A percentile compares a stretch with the other conserved stretches of the same genome.
These are phyloP conservation scores for Opeltia flavorubescens DNA, from an alignment of 495 filamentous ascomycete species.

Conservation along the genomic window DNA sequence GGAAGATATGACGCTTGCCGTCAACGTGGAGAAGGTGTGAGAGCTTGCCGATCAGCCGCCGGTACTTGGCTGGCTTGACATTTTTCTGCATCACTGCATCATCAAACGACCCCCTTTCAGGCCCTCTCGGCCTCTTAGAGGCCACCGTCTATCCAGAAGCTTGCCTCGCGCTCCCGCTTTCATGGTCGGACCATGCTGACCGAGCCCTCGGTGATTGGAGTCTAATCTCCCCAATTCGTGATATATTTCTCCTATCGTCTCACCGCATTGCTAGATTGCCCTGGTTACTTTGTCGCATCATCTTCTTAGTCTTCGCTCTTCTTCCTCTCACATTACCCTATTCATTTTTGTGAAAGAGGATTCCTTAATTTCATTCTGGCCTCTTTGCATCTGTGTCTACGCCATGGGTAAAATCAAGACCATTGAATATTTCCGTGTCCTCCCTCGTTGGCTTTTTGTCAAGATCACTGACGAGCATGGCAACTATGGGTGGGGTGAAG, in stretches of 20 bases:
- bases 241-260: background rate
- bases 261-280: constrained; percentile 2
- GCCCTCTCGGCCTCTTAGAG: background rate
- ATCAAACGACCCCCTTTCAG: background rate
- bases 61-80: background rate
- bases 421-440: constrained; percentile 63
- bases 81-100: constrained; percentile 1
- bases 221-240: background rate
- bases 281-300: constrained; percentile 5
- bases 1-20: background rate
- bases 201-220: background rate
- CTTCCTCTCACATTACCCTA: background rate
- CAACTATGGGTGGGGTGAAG: constrained; percentile 64
- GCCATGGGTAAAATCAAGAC: constrained; percentile 51
- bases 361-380: background rate
- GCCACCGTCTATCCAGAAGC: background rate
- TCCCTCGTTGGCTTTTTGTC: constrained; percentile 68
- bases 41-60: constrained; percentile 1
- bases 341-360: background rate
- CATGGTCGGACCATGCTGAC: background rate
- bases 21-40: background rate
- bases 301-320: background rate
- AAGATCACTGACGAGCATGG: constrained; percentile 54
- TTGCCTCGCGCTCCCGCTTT: background rate
- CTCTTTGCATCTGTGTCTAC: background rate